Evolutionary conservation across 1,284 basidiomycete genomes (phyloP), one percentile per base, ranked within the genome.

Genomic region (Cutaneotrichosporon cyanovorans): DNA sequence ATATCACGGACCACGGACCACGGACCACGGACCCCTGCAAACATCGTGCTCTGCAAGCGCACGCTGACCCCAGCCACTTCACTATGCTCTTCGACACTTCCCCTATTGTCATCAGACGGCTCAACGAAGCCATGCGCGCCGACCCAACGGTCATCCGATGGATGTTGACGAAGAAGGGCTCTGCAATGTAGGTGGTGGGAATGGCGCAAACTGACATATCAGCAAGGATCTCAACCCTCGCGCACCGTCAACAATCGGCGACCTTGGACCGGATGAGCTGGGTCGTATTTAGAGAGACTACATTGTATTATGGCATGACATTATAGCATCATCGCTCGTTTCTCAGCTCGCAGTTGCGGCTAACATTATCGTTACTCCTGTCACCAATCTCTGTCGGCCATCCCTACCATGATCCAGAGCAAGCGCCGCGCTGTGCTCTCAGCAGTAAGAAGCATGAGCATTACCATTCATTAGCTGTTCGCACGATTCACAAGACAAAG

Each of bases 1-100:
- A 28, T 12, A 28, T 28, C 25, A 28, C n/a, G n/a, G n/a, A n/a
- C n/a, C n/a, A n/a, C n/a, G n/a, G n/a, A n/a, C n/a, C n/a, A n/a
- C n/a, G n/a, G n/a, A n/a, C n/a, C n/a, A n/a, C n/a, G n/a, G n/a
- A n/a, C n/a, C 25, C 25, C 8, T 28, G 8, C 7, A 8, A 34
- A 8, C 32, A 7, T 8, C 32, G n/a, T 34, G 14, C 32, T 16
- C 6, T n/a, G n/a, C n/a, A 16, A 7, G 14, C 14, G 7, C 11
- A 16, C 18, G 48, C 51, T 42, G 36, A 46, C 33, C 18, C n/a
- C 39, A 72, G 70, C 53, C 68, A 72, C 50, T 72, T 72, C 42
- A 59, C 61, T 15, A 65, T 72, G 59, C 49, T 56, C 5, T 72
- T 71, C 42, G 70, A 72, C 48, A 68, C 66, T 5, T 70, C 67